Evolutionary conservation across 192 early-diverging fungal genomes (phyloP).

Genomic region (Mortierella hygrophila): DNA sequence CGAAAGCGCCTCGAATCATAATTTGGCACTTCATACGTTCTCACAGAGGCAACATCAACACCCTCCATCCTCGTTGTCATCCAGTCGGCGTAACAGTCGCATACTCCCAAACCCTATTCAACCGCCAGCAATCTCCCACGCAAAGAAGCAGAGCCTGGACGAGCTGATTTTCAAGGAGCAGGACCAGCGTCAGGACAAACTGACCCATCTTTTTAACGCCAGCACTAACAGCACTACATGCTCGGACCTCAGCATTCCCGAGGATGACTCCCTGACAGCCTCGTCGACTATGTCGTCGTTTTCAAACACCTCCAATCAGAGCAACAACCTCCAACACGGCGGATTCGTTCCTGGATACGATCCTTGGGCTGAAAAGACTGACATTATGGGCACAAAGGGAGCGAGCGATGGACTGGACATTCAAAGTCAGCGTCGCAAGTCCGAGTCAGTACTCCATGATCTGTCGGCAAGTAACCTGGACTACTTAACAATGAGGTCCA

Average conservation of each 20-base stretch:
- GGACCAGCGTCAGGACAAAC: not conserved
- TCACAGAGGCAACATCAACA: constrained; percentile 2
- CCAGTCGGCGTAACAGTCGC: constrained; percentile 29
- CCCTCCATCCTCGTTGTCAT: not conserved
- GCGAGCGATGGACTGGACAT: not conserved
- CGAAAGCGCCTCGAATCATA: not conserved
- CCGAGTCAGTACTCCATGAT: constrained; percentile 33
- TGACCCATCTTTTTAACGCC: not conserved
- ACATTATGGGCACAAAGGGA: not conserved
- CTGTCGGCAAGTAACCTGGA: not conserved
- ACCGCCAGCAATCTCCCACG: constrained; percentile 18
- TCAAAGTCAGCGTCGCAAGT: constrained; percentile 16
- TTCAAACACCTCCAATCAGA: not conserved
- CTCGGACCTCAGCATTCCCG: constrained; percentile 4
- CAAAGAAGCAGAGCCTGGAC: constrained; percentile 14
- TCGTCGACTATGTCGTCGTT: constrained; percentile 4
- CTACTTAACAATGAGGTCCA: not conserved
- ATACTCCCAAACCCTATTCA: constrained; percentile 45
- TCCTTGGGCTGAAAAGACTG: constrained; percentile 9
- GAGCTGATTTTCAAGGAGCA: not conserved
- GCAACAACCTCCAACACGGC: constrained; percentile 6
- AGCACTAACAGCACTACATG: not conserved
- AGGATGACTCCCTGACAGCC: constrained; percentile 4
- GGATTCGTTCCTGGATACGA: constrained; percentile 33
- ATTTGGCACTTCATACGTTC: not conserved